phyloP scores from a whole-genome alignment of 148 eudicot species.

The Polygonum maritimum region DNA sequence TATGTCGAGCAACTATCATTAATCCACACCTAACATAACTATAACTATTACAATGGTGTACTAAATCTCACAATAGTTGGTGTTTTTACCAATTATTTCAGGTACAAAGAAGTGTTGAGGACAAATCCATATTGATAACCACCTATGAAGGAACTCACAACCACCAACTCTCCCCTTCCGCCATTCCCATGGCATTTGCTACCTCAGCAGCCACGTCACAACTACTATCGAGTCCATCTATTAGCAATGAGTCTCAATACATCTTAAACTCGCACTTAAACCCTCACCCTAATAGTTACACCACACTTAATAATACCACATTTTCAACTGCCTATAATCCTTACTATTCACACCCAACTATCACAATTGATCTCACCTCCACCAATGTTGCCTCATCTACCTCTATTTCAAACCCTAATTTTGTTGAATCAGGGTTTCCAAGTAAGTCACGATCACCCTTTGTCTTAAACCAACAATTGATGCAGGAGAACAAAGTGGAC shows the following conservation, averaged over 20 bases:
- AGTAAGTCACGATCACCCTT: slow-evolving; percentile 13
- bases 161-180: slow-evolving; percentile 54
- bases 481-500: not conserved
- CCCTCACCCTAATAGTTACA: slow-evolving; percentile 29
- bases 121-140: slow-evolving; percentile 47
- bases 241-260: not conserved
- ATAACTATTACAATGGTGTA: not conserved
- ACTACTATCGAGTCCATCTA: slow-evolving; percentile 19
- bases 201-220: slow-evolving; percentile 41
- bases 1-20: too few species aligned
- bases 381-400: slow-evolving; percentile 12
- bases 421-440: not conserved
- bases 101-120: slow-evolving; percentile 61
- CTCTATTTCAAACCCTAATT: not conserved
- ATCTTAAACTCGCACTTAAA: not conserved
- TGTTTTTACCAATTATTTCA: slow-evolving; percentile 2
- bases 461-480: slow-evolving; percentile 13
- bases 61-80: not conserved
- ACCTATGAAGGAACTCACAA: slow-evolving; percentile 72
- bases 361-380: slow-evolving; percentile 51
- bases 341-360: slow-evolving; percentile 41
- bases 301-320: slow-evolving; percentile 21
- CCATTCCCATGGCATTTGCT: slow-evolving; percentile 57
- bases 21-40: too few species aligned
- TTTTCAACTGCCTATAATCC: slow-evolving; percentile 1